Percentiles rank a stretch among this genome's conserved stretches.
These are phyloP conservation scores for Leonotis leonurus DNA, from an alignment of 257 asterid genomes.

Conservation along the genomic window DNA sequence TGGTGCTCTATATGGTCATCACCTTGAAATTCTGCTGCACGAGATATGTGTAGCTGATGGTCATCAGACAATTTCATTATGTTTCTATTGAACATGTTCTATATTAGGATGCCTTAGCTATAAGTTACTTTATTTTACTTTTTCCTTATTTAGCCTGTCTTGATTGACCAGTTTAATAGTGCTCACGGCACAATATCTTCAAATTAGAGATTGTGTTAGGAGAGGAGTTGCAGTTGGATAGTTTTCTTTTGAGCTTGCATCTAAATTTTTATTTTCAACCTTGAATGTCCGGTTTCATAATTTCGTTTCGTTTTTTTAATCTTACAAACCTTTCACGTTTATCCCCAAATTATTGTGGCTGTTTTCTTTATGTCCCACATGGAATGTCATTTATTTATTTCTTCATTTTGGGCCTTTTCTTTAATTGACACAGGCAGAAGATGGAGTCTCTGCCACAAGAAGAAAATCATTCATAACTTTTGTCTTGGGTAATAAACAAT, in stretches of 20 bases:
- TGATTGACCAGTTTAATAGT: background rate
- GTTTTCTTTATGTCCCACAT: background rate
- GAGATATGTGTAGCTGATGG: background rate
- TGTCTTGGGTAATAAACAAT: slow-evolving; percentile 66
- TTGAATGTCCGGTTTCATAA: slow-evolving; percentile 1
- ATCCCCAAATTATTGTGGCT: background rate
- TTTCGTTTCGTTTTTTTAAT: background rate
- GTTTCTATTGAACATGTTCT: background rate
- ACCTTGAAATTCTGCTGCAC: background rate
- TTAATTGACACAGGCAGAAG: slow-evolving; percentile 49
- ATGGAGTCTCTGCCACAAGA: slow-evolving; percentile 44
- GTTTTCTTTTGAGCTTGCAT: background rate
- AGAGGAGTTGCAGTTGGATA: slow-evolving; percentile 1
- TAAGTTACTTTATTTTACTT: background rate
- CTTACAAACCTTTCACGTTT: background rate
- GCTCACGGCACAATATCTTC: background rate
- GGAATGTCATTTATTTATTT: slow-evolving; percentile 11
- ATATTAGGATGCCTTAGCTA: background rate
- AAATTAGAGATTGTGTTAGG: too few relatives aligned
- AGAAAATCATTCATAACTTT: slow-evolving; percentile 61
- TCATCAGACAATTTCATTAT: background rate
- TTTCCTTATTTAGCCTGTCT: background rate
- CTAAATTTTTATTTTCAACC: slow-evolving; percentile 2
- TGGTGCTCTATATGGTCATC: too few relatives aligned
- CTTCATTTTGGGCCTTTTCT: slow-evolving; percentile 4